Evolutionary conservation across 164 flowering plant genomes (phyloP).

Genomic region (Paratinospora sagittata): DNA sequence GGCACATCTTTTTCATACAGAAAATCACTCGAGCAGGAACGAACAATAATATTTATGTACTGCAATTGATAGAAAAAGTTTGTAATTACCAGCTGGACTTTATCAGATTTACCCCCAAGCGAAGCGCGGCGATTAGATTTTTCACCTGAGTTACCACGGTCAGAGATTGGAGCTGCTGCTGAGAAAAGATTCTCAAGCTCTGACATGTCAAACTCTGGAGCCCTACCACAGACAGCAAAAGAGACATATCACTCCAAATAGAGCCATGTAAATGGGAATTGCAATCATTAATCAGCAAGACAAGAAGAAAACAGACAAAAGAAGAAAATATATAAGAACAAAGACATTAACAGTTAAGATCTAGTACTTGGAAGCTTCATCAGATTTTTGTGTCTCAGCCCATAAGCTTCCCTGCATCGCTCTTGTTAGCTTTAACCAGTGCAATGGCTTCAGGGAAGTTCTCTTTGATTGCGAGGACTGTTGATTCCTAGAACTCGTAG

Average conservation of each 20-base stretch:
- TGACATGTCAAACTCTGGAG: slow-evolving; percentile 90
- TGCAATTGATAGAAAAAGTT: background rate
- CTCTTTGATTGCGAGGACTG: slow-evolving; percentile 32
- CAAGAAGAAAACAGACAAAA: background rate
- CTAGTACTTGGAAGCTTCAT: slow-evolving; percentile 62
- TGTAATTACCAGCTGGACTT: slow-evolving; percentile 74
- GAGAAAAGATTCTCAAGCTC: slow-evolving; percentile 93
- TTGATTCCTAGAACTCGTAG: slow-evolving; percentile 38
- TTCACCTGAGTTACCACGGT: slow-evolving; percentile 33
- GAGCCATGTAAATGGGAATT: background rate
- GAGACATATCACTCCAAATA: background rate
- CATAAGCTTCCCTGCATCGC: slow-evolving; percentile 91
- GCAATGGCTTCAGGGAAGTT: slow-evolving; percentile 61
- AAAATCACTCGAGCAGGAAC: slow-evolving; percentile 5
- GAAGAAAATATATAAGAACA: no score
- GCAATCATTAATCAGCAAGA: background rate
- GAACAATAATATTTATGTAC: background rate
- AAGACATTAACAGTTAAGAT: slow-evolving; percentile 11
- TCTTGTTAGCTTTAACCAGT: slow-evolving; percentile 85
- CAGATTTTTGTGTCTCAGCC: slow-evolving; percentile 81
- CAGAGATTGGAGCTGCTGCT: slow-evolving; percentile 61
- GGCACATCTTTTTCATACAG: no score
- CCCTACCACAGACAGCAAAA: slow-evolving; percentile 38
- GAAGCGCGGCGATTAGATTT: slow-evolving; percentile 48
- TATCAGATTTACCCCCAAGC: slow-evolving; percentile 55